phyloP scores from a whole-genome alignment of 768 basidiomycete species.

The Lepiota brunneoincarnata region DNA sequence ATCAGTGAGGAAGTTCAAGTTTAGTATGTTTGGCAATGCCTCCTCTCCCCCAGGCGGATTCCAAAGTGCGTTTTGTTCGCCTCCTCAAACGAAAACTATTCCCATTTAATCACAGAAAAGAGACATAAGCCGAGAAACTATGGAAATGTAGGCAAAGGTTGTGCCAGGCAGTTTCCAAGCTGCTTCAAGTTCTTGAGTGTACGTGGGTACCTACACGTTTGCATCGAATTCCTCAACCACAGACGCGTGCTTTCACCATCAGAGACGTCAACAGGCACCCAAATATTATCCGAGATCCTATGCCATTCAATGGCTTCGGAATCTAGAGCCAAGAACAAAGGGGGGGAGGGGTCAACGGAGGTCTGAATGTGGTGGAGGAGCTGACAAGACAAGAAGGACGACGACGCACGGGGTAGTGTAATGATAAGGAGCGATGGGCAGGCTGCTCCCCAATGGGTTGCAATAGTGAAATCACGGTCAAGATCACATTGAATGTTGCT shows the following conservation, averaged over 20 bases:
- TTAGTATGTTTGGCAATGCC: too few relatives aligned
- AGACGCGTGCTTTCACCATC: not conserved
- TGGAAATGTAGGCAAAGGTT: not conserved
- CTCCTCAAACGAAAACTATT: too few relatives aligned
- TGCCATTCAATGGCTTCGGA: constrained; percentile 24
- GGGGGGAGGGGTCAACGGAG: not conserved
- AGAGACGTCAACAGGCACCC: constrained; percentile 12
- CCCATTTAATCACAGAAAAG: not conserved
- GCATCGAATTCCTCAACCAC: constrained; percentile 7
- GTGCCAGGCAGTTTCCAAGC: not conserved
- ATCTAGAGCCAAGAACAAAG: constrained; percentile 16
- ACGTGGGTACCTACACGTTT: not conserved
- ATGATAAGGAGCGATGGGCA: constrained; percentile 35
- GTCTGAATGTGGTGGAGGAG: not conserved
- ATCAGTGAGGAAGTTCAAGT: too few relatives aligned
- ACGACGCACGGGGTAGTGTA: constrained; percentile 34
- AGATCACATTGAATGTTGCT: constrained; percentile 24
- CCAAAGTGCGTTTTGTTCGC: too few relatives aligned
- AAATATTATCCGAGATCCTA: constrained; percentile 13
- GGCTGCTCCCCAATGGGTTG: constrained; percentile 33
- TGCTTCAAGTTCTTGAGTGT: constrained; percentile 1
- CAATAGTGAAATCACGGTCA: constrained; percentile 33
- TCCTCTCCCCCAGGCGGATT: too few relatives aligned
- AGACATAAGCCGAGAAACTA: not conserved
- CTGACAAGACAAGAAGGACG: too few relatives aligned